phyloP scores from a whole-genome alignment of 768 basidiomycete species.

The Termitomyces sp. region DNA sequence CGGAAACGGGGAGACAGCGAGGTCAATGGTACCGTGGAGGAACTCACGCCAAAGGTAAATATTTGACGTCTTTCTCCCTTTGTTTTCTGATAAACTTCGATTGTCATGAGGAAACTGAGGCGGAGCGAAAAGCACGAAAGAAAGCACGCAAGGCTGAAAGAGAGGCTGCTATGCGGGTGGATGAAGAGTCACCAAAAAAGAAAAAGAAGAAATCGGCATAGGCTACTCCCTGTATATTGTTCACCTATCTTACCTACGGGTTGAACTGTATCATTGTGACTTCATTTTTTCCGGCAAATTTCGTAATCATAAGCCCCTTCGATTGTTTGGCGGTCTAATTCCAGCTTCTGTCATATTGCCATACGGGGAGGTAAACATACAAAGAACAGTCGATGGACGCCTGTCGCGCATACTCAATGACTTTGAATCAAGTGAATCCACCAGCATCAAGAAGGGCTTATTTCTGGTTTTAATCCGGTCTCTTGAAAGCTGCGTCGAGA shows the following conservation, averaged over 20 bases:
- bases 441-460: no score
- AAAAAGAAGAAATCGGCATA: conserved; percentile 53
- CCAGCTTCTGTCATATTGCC: no score
- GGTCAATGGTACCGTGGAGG: conserved; percentile 36
- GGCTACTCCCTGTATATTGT: conserved; percentile 12
- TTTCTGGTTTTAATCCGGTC: no score
- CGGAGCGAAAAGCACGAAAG: conserved; percentile 76
- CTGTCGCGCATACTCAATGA: no score
- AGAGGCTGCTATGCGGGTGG: conserved; percentile 40
- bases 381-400: no score
- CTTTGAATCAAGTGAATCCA: no score
- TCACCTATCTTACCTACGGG: conserved; percentile 1
- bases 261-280: background rate
- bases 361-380: no score
- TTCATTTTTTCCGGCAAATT: no score
- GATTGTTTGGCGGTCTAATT: no score
- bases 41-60: conserved; percentile 35
- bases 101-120: conserved; percentile 65
- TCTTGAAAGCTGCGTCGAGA: no score
- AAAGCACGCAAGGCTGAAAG: conserved; percentile 79
- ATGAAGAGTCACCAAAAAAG: conserved; percentile 46
- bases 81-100: conserved; percentile 4
- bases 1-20: conserved; percentile 56
- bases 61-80: conserved; percentile 7
- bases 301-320: no score